Conservation (phyloP, 164 flowering plant genomes). For the Magnolia changhungtana region DNA sequence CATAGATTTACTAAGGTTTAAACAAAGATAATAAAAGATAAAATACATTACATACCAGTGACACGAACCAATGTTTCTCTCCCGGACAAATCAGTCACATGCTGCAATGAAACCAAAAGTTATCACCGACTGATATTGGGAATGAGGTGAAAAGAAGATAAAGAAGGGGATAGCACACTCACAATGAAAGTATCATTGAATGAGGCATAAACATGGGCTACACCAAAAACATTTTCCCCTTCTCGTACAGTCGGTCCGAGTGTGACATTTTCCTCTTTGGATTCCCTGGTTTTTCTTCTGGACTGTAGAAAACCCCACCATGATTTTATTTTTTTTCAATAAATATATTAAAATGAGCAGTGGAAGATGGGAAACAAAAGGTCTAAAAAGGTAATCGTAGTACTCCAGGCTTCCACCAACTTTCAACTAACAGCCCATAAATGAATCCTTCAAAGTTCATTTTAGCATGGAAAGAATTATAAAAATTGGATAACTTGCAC, state of each 20-base stretch:
- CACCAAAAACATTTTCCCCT: conserved; percentile 86
- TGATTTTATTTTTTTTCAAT: too few relatives aligned
- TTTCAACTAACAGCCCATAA: too few relatives aligned
- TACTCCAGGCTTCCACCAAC: neutral
- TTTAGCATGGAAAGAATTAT: too few relatives aligned
- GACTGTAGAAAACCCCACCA: conserved; percentile 5
- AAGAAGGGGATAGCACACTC: conserved; percentile 20
- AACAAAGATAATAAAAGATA: too few relatives aligned
- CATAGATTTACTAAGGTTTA: too few relatives aligned
- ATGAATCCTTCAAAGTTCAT: too few relatives aligned
- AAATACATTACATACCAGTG: conserved; percentile 23
- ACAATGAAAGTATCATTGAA: conserved; percentile 92
- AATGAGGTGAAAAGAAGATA: neutral
- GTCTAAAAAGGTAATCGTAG: neutral
- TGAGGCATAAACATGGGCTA: conserved; percentile 82
- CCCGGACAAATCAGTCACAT: conserved; percentile 49
- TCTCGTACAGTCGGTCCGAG: conserved; percentile 76
- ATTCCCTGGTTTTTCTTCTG: conserved; percentile 63
- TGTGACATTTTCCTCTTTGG: conserved; percentile 71
- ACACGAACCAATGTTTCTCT: conserved; percentile 47
- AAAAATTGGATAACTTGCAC: too few relatives aligned
- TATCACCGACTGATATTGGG: neutral
- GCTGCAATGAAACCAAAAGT: conserved; percentile 23
- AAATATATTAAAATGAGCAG: too few relatives aligned
- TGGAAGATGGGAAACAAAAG: neutral